Evolutionary conservation across 345 rosid species (phyloP).

Genomic region (Zanthoxylum bungeanum): DNA sequence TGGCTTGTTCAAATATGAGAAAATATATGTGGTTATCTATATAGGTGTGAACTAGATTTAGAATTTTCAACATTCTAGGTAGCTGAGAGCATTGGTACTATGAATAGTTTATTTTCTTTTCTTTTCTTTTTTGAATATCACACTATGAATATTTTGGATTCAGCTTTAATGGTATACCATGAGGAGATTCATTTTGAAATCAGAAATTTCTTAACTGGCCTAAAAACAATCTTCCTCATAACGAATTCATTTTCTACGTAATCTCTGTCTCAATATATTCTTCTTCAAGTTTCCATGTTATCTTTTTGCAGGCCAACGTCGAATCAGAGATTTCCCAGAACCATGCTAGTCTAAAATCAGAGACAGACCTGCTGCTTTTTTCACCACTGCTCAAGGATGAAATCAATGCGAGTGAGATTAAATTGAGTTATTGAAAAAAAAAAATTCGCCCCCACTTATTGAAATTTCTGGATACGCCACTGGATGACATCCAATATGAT

Average conservation of each 20-base stretch:
- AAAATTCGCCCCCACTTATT: too few species aligned
- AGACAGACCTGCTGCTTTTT: conserved; percentile 40
- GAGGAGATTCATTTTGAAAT: not conserved
- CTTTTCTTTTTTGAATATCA: not conserved
- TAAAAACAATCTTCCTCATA: not conserved
- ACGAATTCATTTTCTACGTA: not conserved
- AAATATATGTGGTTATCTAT: not conserved
- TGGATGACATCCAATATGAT: not conserved
- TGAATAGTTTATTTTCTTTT: not conserved
- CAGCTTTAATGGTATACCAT: not conserved
- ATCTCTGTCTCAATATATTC: not conserved
- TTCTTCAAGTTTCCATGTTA: not conserved
- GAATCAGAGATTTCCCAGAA: conserved; percentile 33
- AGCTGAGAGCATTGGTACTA: not conserved
- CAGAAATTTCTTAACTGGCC: not conserved
- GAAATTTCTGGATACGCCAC: too few species aligned
- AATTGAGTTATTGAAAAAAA: too few species aligned
- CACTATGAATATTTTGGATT: not conserved
- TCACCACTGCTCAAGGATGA: conserved; percentile 48
- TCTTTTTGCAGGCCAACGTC: conserved; percentile 36
- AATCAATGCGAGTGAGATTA: too few species aligned
- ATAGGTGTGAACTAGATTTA: not conserved
- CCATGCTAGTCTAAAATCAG: conserved; percentile 35
- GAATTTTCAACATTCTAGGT: not conserved
- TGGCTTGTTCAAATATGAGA: not conserved